A percentile compares a stretch with the other conserved stretches of the same genome.
phyloP scores from a whole-genome alignment of 202 grass and related monocot genomes.

The Schoenoplectus tabernaemontani region DNA sequence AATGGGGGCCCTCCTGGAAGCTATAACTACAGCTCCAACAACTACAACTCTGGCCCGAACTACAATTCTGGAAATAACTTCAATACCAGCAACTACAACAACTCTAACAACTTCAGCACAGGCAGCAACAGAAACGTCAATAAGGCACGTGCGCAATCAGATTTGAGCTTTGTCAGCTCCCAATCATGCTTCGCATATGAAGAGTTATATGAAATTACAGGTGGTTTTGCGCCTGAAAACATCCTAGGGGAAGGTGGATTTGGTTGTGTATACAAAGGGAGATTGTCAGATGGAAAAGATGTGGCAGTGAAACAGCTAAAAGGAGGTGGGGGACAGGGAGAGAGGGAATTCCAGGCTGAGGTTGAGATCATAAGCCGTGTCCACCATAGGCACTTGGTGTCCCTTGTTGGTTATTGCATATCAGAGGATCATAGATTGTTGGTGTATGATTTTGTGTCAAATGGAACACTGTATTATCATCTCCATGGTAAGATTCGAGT shows the following conservation, averaged over 20 bases:
- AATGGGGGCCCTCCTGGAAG: constrained; percentile 27
- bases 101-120: constrained; percentile 14
- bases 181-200: constrained; percentile 64
- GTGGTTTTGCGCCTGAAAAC: constrained; percentile 58
- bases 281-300: constrained; percentile 50
- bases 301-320: constrained; percentile 94
- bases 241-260: constrained; percentile 88
- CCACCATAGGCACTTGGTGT: constrained; percentile 77
- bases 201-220: constrained; percentile 78
- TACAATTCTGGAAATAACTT: constrained; percentile 28
- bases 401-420: constrained; percentile 75
- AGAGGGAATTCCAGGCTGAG: constrained; percentile 93
- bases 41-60: constrained; percentile 25
- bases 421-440: constrained; percentile 67
- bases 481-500: constrained; percentile 43
- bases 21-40: constrained; percentile 31
- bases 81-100: constrained; percentile 34
- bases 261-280: constrained; percentile 81
- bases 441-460: constrained; percentile 73
- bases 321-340: constrained; percentile 75
- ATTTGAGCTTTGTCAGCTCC: constrained; percentile 50
- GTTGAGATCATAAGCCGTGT: constrained; percentile 86
- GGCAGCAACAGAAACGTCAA: constrained; percentile 24
- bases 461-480: constrained; percentile 63
- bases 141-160: constrained; percentile 23